Evolutionary conservation across 2,329 filamentous ascomycete genomes (phyloP).

Genomic region (Aureobasidium zeae): DNA sequence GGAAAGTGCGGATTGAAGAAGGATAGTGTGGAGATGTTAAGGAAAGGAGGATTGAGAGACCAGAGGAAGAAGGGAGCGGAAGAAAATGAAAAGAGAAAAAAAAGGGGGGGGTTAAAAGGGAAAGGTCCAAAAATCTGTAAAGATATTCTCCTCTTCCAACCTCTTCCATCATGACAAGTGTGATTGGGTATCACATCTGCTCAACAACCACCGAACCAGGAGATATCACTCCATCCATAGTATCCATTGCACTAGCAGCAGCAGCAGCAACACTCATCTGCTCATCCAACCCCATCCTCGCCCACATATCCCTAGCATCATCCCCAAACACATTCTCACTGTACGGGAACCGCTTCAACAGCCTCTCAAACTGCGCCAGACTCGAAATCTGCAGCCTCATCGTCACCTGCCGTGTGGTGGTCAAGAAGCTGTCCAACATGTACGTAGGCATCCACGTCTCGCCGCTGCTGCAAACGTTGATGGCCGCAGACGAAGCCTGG

Average conservation of each 20-base stretch:
- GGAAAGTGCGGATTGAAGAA: no score
- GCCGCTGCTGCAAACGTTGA: constrained; percentile 1
- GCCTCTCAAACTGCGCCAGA: constrained; percentile 1
- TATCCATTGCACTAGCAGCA: no score
- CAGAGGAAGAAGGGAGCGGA: no score
- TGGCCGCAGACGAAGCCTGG: constrained; percentile 10
- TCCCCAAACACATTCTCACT: constrained; percentile 11
- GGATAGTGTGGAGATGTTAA: no score
- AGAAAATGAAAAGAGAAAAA: no score
- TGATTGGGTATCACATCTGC: constrained; percentile 6
- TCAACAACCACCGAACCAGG: constrained; percentile 1
- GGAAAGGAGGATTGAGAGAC: no score
- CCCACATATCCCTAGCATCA: constrained; percentile 4
- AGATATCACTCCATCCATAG: constrained; percentile 5
- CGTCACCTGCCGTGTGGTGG: constrained; percentile 2
- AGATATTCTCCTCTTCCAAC: no score
- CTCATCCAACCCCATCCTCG: constrained; percentile 6
- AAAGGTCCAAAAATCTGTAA: no score
- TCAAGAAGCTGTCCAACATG: constrained; percentile 10
- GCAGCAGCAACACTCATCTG: no score
- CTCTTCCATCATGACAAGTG: no score
- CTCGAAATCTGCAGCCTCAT: constrained; percentile 4
- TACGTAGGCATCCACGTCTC: constrained; percentile 11
- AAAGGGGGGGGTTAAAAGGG: no score
- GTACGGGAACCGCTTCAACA: constrained; percentile 1